Evolutionary conservation across 129 eudicot species (phyloP), one percentile per base, ranked within the genome.

Genomic region (Escallonia rubra): DNA sequence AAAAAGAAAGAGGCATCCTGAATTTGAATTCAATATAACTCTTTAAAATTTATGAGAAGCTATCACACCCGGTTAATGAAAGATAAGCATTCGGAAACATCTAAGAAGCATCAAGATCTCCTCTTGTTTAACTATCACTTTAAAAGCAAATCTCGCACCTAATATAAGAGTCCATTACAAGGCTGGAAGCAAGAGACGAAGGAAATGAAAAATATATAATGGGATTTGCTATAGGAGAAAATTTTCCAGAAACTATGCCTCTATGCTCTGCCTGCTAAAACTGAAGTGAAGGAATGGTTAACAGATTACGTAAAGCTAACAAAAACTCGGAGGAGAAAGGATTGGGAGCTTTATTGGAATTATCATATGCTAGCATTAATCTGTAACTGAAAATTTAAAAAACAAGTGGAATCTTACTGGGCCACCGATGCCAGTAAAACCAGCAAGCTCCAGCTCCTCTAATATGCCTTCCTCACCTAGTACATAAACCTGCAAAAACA

Each of bases 391-490:
- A 49, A 42, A 10, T 4, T 10, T 42, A 57, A 23, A 23, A 44
- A 49, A 67, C 4, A 45, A n/a, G 9, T 4, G 61, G 43, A 12
- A 63, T 46, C 88, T 73, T 89, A 93, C 98, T 14, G 95, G 89
- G 73, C 98, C 96, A 54, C 98, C 98, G 40, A 89, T 73, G 47
- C 87, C 85, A 61, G 87, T 82, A 76, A 81, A 86, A 72, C 98
- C 98, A 79, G 96, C 98, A 73, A 86, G 96, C 75, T 84, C 78
- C 64, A 93, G 73, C 86, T 93, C 98, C 72, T 93, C 96, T 63
- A 84, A 39, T 63, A 93, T 93, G 75, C 96, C 98, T 43, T 93
- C 95, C 59, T 80, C 96, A 50, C 98, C 98, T 56, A 93, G 74
- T 60, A 86, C 98, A 80, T 93, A 93, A 62, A 93, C 98, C 96